A percentile compares a stretch with the other conserved stretches of the same genome.
phyloP scores from a whole-genome alignment of 768 basidiomycete genomes.

The Amanita pseudoporphyria region DNA sequence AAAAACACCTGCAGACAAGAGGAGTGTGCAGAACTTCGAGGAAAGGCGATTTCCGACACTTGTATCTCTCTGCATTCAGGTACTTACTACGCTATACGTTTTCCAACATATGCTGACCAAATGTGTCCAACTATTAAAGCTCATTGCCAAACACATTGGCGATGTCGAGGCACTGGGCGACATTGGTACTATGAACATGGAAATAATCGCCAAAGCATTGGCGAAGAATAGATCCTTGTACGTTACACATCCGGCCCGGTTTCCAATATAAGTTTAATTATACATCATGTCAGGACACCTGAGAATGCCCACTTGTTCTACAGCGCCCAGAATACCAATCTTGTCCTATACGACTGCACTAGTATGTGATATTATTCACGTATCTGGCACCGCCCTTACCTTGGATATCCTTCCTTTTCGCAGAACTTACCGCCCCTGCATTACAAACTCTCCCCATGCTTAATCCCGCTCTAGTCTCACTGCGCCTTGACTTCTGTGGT shows the following conservation, averaged over 20 bases:
- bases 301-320: conserved; percentile 85
- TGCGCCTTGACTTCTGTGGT: conserved; percentile 84
- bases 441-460: conserved; percentile 64
- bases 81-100: conserved; percentile 19
- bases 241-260: conserved; percentile 21
- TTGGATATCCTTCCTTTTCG: neutral
- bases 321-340: conserved; percentile 49
- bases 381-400: neutral
- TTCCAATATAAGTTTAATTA: conserved; percentile 1
- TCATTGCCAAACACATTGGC: conserved; percentile 79
- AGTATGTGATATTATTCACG: conserved; percentile 45
- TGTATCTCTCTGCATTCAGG: conserved; percentile 75
- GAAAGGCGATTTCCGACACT: conserved; percentile 61
- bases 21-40: conserved; percentile 60
- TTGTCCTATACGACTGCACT: conserved; percentile 84
- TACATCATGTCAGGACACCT: conserved; percentile 40
- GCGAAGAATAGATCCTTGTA: conserved; percentile 77
- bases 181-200: conserved; percentile 76
- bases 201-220: conserved; percentile 74
- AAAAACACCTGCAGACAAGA: conserved; percentile 54
- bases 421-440: conserved; percentile 63
- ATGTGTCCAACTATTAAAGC: conserved; percentile 29
- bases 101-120: neutral
- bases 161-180: conserved; percentile 87
- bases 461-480: conserved; percentile 72